Evolutionary conservation across 257 asterid genomes (phyloP), one percentile per base, ranked within the genome.

Genomic region (Lantana camara): DNA sequence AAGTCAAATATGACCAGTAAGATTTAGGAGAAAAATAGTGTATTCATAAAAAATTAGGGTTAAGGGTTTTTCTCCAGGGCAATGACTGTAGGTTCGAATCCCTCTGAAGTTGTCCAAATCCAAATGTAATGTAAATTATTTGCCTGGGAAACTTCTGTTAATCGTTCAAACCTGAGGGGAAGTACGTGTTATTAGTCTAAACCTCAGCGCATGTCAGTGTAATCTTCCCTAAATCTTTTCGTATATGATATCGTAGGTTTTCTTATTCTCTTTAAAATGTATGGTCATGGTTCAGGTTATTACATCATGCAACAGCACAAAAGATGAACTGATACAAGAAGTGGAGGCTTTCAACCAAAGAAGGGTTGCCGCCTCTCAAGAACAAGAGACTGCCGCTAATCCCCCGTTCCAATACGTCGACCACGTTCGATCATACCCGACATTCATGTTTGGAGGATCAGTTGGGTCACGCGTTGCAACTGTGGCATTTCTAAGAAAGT

Each of bases 381-480:
- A 72, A 68, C 56, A 74, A 9, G 91, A 73, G 54, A 45, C 71
- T 56, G 57, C 41, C 20, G 75, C 49, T 9, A 76, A 67, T 34
- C 29, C 85, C 59, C 69, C 73, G 52, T 88, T 93, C 79, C 90
- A 80, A 19, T 85, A 90, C 59, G 34, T 90, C 9, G 95, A 89
- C 74, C 95, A 92, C 64, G 71, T 89, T 47, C 97, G 95, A 63
- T 67, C 97, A 2, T 93, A 87, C 65, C 99, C 96, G 17, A 93
- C 95, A 8, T 90, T 90, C 48, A 81, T 80, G 79, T 90, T 93
- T 60, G 97, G 96, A 62, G 99, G 99, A 57, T 79, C 95, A 3
- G 90, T 82, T 53, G 99, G 99, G 19, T 83, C 99, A 1, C 94
- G 99, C 9, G 99, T 93, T 51, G 99, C 99, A 38, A 90, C 99